A percentile compares a stretch with the other conserved stretches of the same genome.
These are phyloP conservation scores for Lentinus polychrous DNA, from an alignment of 1,284 basidiomycete species.

Conservation along the genomic window DNA sequence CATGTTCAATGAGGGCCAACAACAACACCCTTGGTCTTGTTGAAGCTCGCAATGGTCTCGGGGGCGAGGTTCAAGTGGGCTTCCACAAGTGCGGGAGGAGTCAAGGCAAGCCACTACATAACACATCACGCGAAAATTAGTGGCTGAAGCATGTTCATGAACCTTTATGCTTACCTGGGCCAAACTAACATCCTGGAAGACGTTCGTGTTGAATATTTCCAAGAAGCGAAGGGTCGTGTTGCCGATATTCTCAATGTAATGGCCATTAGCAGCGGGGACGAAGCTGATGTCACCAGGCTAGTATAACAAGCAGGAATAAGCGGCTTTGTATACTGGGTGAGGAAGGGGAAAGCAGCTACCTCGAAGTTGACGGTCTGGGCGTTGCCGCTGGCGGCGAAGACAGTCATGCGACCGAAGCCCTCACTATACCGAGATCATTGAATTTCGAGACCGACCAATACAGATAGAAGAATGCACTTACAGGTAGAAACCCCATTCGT, in stretches of 20 bases:
- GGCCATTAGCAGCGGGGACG: constrained; percentile 49
- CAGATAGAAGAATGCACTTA: neutral
- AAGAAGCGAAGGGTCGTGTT: constrained; percentile 56
- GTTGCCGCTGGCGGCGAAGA: constrained; percentile 54
- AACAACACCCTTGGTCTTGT: constrained; percentile 45
- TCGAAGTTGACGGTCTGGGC: constrained; percentile 64
- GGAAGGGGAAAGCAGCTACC: constrained; percentile 19
- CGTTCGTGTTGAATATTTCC: constrained; percentile 52
- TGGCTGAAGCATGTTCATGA: neutral
- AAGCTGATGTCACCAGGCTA: constrained; percentile 61
- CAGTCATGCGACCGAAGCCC: constrained; percentile 51
- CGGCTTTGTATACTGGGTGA: neutral
- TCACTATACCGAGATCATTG: constrained; percentile 31
- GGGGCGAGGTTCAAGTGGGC: constrained; percentile 47
- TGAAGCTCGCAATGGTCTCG: constrained; percentile 40
- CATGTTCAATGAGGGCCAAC: constrained; percentile 19
- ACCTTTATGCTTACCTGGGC: neutral
- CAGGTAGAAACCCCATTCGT: constrained; percentile 39
- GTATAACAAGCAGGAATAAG: constrained; percentile 6
- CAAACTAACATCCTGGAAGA: constrained; percentile 5
- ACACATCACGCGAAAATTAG: neutral
- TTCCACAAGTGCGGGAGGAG: constrained; percentile 52
- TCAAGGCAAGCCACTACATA: constrained; percentile 56
- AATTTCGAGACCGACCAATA: neutral
- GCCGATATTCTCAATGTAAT: constrained; percentile 66